Percentiles rank a stretch among this genome's conserved stretches.
Evolutionary conservation across 805 yeast genomes (phyloP).

Genomic region (Teunomyces aglyptinius): DNA sequence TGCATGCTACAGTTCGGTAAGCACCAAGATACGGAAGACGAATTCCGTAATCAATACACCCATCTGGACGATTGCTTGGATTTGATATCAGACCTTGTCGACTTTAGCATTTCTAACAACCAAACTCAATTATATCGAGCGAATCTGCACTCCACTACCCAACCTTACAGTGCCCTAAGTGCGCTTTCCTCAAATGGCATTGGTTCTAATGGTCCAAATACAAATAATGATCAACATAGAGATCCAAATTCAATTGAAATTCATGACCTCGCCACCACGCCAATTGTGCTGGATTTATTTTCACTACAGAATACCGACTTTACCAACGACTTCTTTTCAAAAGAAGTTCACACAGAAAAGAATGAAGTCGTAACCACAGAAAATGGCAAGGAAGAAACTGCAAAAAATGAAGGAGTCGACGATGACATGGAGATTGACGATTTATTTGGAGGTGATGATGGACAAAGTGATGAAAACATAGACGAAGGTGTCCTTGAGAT

Average conservation of each 20-base stretch:
- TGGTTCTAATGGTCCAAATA: conserved; percentile 9
- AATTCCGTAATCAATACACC: neutral
- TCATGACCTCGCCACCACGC: conserved; percentile 11
- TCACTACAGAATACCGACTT: conserved; percentile 12
- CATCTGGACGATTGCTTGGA: conserved; percentile 26
- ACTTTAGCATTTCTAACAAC: conserved; percentile 26
- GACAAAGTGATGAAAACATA: conserved; percentile 18
- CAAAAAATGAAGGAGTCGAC: conserved; percentile 8
- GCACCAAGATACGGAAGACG: conserved; percentile 15
- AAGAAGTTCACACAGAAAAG: conserved; percentile 4
- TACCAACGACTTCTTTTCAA: conserved; percentile 12
- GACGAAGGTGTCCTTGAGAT: neutral
- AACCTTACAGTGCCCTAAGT: conserved; percentile 16
- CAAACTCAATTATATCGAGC: conserved; percentile 5
- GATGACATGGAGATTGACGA: conserved; percentile 28
- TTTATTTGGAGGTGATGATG: conserved; percentile 33
- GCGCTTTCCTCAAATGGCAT: conserved; percentile 10
- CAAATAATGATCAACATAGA: conserved; percentile 13
- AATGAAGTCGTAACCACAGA: neutral
- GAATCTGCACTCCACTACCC: neutral
- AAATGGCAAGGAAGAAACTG: neutral
- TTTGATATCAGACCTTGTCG: conserved; percentile 36
- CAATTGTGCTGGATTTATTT: conserved; percentile 13
- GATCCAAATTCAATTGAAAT: conserved; percentile 14
- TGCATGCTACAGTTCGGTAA: conserved; percentile 57